Evolutionary conservation across 75 land plant species (phyloP), one percentile per base, ranked within the genome.

Genomic region (Cunninghamia lanceolata): DNA sequence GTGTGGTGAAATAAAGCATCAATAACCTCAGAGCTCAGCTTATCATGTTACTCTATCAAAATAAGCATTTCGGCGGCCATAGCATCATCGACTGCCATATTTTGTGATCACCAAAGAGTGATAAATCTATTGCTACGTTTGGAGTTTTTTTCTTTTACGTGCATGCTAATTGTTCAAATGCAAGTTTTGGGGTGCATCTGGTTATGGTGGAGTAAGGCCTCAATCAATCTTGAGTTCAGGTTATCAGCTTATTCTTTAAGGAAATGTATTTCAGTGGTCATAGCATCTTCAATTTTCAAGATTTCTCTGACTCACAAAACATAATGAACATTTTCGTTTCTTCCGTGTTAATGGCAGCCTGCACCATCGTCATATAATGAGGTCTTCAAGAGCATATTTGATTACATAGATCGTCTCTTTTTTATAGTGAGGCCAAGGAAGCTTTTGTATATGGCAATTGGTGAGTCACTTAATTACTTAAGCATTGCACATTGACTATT

Each of bases 401-500:
- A 89, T 30, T 95, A 94, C 91, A 92, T 95, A 83, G 97, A 95
- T 85, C 91, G 89, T 21, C 56, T 95, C 34, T 94, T 95, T 83
- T 88, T 90, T 40, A 88, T 94, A 75, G 90, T 95, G 52, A 89
- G 97, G 47, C 97, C 97, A 32, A 88, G 97, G 85, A 95, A 94
- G 91, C 91, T 95, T 89, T 89, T 95, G n/a, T 95, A 84, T 83
- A 86, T 95, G 96, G 97, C 97, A 56, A 95, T 95, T 83, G 97
- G 97, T 95, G 45, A 82, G 89, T 42, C 16, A 3, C 19, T 83
- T 4, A 17, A 21, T 50, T 50, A 14, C 53, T 34, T 74, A n/a
- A 45, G 32, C 13, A 4, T 45, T 45, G 82, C n/a, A 25, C 52
- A 43, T 80, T 36, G 15, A 34, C 63, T 83, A 54, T 54, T 83